Evolutionary conservation across 2,329 filamentous ascomycete genomes (phyloP).

Genomic region (Didymella sp.): DNA sequence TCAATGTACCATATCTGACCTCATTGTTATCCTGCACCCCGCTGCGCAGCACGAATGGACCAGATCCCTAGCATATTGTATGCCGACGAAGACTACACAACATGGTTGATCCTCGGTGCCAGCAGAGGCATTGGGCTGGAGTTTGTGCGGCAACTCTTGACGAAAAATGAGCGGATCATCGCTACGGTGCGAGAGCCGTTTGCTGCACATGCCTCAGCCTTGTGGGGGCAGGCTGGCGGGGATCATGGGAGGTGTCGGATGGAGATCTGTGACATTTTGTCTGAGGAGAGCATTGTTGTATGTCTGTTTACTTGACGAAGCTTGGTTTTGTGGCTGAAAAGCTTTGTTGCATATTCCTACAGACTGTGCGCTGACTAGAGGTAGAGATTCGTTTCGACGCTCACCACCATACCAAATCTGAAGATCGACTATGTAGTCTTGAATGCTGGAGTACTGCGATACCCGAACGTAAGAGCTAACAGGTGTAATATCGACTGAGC

Average conservation of each 20-base stretch:
- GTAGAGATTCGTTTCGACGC: conserved; percentile 54
- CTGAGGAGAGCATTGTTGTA: conserved; percentile 59
- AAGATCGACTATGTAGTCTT: conserved; percentile 63
- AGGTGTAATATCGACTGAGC: conserved; percentile 16
- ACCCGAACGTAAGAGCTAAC: conserved; percentile 59
- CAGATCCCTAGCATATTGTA: conserved; percentile 54
- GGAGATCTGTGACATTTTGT: conserved; percentile 62
- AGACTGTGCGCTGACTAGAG: conserved; percentile 9
- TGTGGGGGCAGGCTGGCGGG: conserved; percentile 53
- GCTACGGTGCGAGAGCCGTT: conserved; percentile 58
- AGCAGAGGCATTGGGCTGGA: conserved; percentile 60
- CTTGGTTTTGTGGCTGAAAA: neutral
- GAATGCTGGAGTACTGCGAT: conserved; percentile 64
- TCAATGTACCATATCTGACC: conserved; percentile 22
- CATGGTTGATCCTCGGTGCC: conserved; percentile 57
- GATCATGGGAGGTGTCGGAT: conserved; percentile 57
- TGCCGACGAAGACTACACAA: conserved; percentile 51
- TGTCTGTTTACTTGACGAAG: conserved; percentile 14
- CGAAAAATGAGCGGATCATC: conserved; percentile 57
- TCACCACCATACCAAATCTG: conserved; percentile 51
- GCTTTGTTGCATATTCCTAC: neutral
- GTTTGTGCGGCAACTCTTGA: conserved; percentile 59
- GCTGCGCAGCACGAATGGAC: conserved; percentile 44
- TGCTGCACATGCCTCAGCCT: conserved; percentile 49
- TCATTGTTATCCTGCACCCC: conserved; percentile 17